These are phyloP conservation scores for Salix suchowensis DNA, from an alignment of 345 rosid species.

Conservation along the genomic window DNA sequence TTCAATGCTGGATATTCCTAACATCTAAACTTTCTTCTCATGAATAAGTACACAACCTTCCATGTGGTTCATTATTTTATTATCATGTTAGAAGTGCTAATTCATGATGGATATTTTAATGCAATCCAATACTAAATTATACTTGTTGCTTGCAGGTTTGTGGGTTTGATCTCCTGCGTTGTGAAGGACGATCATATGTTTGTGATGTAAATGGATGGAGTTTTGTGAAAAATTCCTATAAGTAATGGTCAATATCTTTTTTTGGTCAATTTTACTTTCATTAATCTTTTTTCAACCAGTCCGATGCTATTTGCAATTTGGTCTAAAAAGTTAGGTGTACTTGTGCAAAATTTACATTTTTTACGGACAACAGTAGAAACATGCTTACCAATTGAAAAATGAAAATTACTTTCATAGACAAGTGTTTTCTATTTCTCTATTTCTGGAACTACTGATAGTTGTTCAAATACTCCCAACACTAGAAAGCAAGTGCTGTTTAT, in stretches of 20 bases:
- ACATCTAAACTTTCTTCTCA: neutral
- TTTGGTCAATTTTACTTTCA: neutral
- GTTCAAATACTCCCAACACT: neutral
- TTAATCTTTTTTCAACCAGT: neutral
- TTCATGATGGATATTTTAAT: neutral
- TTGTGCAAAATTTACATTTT: neutral
- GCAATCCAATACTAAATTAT: neutral
- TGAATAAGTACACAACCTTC: neutral
- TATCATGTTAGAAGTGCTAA: neutral
- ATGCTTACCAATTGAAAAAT: neutral
- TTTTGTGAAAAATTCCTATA: constrained; percentile 97
- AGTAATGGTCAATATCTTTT: constrained; percentile 44
- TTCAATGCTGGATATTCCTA: neutral
- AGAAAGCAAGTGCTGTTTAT: neutral
- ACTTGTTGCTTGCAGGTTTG: constrained; percentile 63
- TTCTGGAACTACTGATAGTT: neutral
- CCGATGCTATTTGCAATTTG: neutral
- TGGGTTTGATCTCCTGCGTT: constrained; percentile 97
- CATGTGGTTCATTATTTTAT: neutral
- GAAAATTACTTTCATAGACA: neutral
- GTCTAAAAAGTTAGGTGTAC: neutral
- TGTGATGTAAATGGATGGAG: constrained; percentile 99
- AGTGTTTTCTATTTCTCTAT: neutral
- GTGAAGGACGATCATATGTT: constrained; percentile 92
- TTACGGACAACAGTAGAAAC: neutral